Evolutionary conservation across 2,329 filamentous ascomycete species (phyloP), one percentile per base, ranked within the genome.

Genomic region (Metarhizium guizhouense): DNA sequence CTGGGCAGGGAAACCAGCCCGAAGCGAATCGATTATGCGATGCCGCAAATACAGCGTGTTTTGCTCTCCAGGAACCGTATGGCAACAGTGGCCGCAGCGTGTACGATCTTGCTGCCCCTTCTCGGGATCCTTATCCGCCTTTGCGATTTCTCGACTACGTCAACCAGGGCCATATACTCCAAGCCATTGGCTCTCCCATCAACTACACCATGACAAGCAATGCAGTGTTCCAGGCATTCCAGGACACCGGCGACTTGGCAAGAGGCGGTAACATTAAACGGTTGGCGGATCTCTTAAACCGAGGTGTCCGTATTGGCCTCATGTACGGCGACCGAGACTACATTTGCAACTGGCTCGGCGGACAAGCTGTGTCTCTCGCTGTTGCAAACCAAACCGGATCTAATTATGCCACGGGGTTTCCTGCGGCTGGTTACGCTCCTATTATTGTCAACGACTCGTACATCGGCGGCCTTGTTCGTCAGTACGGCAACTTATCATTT

Each of bases 401-500:
- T 16, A 63, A 70, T 18, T 83, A 86, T 59, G 70, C 75, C 0
- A 68, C 71, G 1, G 69, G 72, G 32, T 94, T 93, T 66, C 72
- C 77, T 2, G 68, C 73, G 0, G 84, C 89, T 0, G 88, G 88
- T 1, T 94, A 94, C 66, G 81, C 83, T 0, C 82, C 86, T 14
- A 83, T 94, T 59, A 73, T 84, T 13, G 83, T 88, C 45, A 88
- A 90, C 65, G 77, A 76, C 30, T 76, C 79, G 6, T 86, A 87
- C 69, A 81, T 84, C 64, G 88, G 82, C 53, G 90, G 89, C 20
- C 80, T 82, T 55, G 88, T 90, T 0, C 81, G 88, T 4, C 88
- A 94, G 68, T 88, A 83, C 63, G 88, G 86, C 11, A 92, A 92
- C 62, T 78, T 88, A 54, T 83, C 79, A 16, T 88, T 88, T 66